A percentile compares a stretch with the other conserved stretches of the same genome.
phyloP scores from a whole-genome alignment of 108 stramenopile species.

The Tribonema minus region DNA sequence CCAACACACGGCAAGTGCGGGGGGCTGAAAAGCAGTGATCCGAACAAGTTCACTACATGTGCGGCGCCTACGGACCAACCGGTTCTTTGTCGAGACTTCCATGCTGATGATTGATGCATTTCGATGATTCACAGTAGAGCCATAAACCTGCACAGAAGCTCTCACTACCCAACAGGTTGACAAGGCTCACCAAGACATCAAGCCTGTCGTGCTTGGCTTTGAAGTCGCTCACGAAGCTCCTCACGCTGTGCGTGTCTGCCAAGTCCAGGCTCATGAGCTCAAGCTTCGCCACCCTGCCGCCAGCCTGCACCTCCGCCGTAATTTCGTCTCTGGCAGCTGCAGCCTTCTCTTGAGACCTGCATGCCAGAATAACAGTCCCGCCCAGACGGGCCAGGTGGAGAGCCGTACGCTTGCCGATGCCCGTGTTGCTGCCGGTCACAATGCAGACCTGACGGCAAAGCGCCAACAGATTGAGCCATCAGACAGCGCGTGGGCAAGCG shows the following conservation, averaged over 20 bases:
- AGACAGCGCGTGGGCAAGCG: too few relatives aligned
- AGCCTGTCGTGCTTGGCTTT: background rate
- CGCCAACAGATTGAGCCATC: too few relatives aligned
- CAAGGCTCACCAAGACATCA: background rate
- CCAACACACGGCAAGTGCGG: too few relatives aligned
- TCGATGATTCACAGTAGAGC: too few relatives aligned
- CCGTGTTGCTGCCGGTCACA: too few relatives aligned
- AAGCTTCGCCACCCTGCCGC: background rate
- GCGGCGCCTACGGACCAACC: too few relatives aligned
- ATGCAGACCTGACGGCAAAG: too few relatives aligned
- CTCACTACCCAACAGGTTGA: background rate
- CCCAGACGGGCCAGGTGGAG: slow-evolving; percentile 32
- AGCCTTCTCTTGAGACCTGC: slow-evolving; percentile 36
- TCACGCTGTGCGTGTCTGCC: background rate
- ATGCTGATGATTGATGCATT: too few relatives aligned
- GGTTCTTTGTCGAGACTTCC: too few relatives aligned
- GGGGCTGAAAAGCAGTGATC: too few relatives aligned
- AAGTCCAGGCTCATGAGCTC: background rate
- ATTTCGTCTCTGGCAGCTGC: slow-evolving; percentile 9
- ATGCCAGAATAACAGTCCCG: slow-evolving; percentile 38
- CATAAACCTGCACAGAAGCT: too few relatives aligned
- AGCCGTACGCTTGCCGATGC: slow-evolving; percentile 42
- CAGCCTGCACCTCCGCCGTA: background rate
- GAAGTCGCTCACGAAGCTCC: background rate
- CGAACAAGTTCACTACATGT: too few relatives aligned